phyloP scores from a whole-genome alignment of 805 yeast genomes.

The Lachancea dasiensis region DNA sequence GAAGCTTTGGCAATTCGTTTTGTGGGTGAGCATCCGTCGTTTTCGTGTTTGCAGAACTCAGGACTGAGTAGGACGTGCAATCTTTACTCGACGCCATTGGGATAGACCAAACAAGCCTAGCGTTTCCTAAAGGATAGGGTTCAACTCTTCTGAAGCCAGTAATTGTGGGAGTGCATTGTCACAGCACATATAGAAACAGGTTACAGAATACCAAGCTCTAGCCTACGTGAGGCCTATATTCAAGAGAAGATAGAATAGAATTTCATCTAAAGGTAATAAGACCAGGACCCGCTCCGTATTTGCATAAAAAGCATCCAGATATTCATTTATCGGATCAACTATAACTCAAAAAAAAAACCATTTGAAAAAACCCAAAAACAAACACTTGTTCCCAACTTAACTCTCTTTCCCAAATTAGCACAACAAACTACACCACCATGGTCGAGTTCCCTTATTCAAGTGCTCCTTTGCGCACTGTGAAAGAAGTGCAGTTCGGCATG shows the following conservation, averaged over 20 bases:
- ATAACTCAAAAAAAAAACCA: slow-evolving; percentile 1
- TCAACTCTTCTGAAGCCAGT: no score
- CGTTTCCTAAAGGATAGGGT: no score
- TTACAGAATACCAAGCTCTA: not conserved
- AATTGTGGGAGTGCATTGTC: no score
- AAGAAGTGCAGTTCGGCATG: slow-evolving; percentile 98
- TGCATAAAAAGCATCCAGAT: not conserved
- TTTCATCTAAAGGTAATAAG: no score
- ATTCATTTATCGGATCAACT: slow-evolving; percentile 1
- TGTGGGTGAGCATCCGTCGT: not conserved
- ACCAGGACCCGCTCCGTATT: not conserved
- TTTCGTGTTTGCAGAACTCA: not conserved
- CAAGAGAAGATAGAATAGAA: not conserved
- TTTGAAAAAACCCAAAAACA: slow-evolving; percentile 1
- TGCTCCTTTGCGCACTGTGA: slow-evolving; percentile 95
- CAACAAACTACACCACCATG: slow-evolving; percentile 24
- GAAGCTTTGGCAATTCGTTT: not conserved
- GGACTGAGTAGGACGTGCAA: slow-evolving; percentile 3
- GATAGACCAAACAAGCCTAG: no score
- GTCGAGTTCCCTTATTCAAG: slow-evolving; percentile 84
- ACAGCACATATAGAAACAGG: no score
- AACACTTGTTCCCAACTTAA: not conserved
- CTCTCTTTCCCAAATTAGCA: not conserved
- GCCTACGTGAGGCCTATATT: not conserved
- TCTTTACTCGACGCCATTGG: not conserved